A percentile compares a stretch with the other conserved stretches of the same genome.
These are phyloP conservation scores for Tulasnella sp. DNA, from an alignment of 768 basidiomycete genomes.

Conservation along the genomic window DNA sequence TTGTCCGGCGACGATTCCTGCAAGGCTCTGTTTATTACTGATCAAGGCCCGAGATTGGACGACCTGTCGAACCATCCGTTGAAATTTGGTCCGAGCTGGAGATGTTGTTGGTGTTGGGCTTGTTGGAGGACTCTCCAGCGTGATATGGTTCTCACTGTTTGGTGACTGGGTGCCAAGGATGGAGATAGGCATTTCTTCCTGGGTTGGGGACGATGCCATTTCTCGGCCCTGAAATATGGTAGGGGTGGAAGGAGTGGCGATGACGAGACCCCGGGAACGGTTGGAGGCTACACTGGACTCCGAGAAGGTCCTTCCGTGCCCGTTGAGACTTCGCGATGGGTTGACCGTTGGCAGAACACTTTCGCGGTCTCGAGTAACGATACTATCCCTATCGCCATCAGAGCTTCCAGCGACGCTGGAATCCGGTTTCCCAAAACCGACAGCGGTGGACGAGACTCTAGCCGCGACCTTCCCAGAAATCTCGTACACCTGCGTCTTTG, in stretches of 20 bases:
- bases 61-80: not conserved
- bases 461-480: too few relatives aligned
- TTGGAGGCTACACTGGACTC: not conserved
- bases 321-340: not conserved
- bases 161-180: constrained; percentile 46
- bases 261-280: too few relatives aligned
- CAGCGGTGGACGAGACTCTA: too few relatives aligned
- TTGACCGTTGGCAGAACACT: too few relatives aligned
- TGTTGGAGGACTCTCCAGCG: constrained; percentile 31
- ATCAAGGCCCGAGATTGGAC: not conserved
- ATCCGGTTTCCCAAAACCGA: too few relatives aligned
- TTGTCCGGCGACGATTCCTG: not conserved
- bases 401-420: too few relatives aligned
- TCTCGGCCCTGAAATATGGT: not conserved
- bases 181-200: not conserved
- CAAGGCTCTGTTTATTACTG: not conserved
- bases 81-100: not conserved
- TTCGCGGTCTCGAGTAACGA: too few relatives aligned
- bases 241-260: not conserved
- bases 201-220: constrained; percentile 33
- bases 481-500: too few relatives aligned
- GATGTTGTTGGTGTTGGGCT: not conserved
- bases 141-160: constrained; percentile 33
- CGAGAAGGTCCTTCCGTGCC: not conserved
- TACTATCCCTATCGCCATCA: too few relatives aligned